Base-by-base conservation (phyloP, 1,139 yeast species). In the Candida frijolesensis region DNA sequence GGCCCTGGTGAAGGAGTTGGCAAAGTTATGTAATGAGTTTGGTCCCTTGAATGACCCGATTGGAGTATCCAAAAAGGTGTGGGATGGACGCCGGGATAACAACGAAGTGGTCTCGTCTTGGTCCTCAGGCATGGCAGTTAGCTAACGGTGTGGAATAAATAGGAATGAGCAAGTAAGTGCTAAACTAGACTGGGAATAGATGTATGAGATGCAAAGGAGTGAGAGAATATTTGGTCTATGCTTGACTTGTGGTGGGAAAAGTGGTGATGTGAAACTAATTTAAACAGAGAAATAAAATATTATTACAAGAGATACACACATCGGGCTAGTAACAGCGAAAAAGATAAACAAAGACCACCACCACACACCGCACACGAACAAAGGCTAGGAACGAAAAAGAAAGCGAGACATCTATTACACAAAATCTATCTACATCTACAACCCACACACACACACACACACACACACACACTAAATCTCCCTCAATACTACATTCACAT, bases 21-120 rank as follows among this genome's bases (percentile, higher is more conserved):
- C 81, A 59, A 76, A 76, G 58, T 76, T 75, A 54, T 75, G 80
- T 47, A 76, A 65, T 15, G 79, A 71, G 54, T 76, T 76, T 22
- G 78, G 76, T 4, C 81, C 81, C 43, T 73, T 74, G 57, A 76
- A 76, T 27, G 79, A 76, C 10, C 81, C 80, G 19, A 74, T 60
- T 3, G 79, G 78, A 38, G 68, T 58, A 56, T 76, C 80, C 46
- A 72, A 58, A 48, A 71, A 61, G 3, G 68, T 54, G 30, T 58
- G 62, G 16, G 72, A 66, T 15, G 62, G 63, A 37, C 72, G 61
- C 47, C 74, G 51, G 12, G 55, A 48, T 16, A 54, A 1, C 29
- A 52, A 51, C 3, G 48, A 47, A 2, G 49, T 39, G 10, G 40
- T 45, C 22, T 52, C 53, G 35, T 52, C 52, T 18, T 52, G 51